Evolutionary conservation across 176 grass and related monocot species (phyloP).

Genomic region (Stipa capillata): DNA sequence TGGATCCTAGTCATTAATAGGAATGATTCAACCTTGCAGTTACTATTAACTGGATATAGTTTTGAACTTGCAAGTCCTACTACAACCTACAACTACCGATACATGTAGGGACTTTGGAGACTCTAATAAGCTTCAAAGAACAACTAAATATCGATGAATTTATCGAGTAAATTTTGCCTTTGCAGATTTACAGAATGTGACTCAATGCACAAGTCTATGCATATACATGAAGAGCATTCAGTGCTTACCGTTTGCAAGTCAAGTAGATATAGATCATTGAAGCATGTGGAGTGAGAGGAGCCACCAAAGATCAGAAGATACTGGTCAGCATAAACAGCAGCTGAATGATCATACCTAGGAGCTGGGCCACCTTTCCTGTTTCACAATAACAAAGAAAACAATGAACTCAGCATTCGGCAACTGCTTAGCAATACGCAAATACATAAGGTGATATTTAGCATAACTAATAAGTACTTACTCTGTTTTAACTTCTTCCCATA

Average conservation of each 20-base stretch:
- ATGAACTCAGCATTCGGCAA: not conserved
- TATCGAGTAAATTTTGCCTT: not conserved
- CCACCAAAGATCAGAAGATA: constrained; percentile 97
- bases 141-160: not conserved
- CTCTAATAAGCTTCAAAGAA: not conserved
- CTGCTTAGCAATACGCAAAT: not conserved
- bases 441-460: not conserved
- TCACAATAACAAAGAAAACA: constrained; percentile 18
- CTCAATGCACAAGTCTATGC: not conserved
- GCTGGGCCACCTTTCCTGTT: constrained; percentile 61
- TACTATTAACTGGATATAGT: not conserved
- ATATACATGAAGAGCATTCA: not conserved
- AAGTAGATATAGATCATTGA: constrained; percentile 86
- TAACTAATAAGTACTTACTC: constrained; percentile 43
- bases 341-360: constrained; percentile 85
- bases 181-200: not conserved
- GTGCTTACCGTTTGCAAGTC: constrained; percentile 73
- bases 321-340: constrained; percentile 59
- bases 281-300: constrained; percentile 91
- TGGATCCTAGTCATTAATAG: not conserved
- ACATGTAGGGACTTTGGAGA: not conserved
- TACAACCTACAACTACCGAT: not conserved
- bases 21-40: not conserved
- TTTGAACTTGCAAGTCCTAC: not conserved
- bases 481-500: constrained; percentile 70